Conservation (phyloP, 345 rosid genomes). For the Camelina hispida region DNA sequence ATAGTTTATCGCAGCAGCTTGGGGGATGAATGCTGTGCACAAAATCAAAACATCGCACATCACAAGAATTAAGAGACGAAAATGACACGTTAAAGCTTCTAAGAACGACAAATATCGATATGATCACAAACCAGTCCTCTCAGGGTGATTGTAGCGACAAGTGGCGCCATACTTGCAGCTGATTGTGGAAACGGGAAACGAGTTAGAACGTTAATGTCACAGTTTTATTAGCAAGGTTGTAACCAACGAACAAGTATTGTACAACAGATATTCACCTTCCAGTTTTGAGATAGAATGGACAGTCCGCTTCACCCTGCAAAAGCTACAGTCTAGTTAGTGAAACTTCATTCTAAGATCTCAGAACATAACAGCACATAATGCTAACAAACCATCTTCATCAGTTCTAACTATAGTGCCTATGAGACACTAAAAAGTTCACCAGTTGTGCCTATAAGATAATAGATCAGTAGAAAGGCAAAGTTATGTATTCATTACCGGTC, state of each 20-base stretch:
- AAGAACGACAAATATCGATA: neutral
- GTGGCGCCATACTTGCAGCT: slow-evolving; percentile 96
- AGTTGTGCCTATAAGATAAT: slow-evolving; percentile 6
- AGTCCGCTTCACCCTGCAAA: slow-evolving; percentile 86
- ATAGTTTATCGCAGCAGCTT: slow-evolving; percentile 62
- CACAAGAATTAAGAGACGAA: neutral
- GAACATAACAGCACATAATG: slow-evolving; percentile 16
- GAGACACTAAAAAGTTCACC: slow-evolving; percentile 22
- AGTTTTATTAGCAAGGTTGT: slow-evolving; percentile 10
- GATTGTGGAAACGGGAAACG: slow-evolving; percentile 38
- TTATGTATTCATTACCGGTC: slow-evolving; percentile 58
- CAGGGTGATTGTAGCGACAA: slow-evolving; percentile 98
- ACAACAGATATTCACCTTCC: slow-evolving; percentile 68
- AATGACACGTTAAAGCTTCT: neutral
- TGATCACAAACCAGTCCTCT: slow-evolving; percentile 69
- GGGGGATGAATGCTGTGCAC: slow-evolving; percentile 69
- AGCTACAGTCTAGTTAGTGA: slow-evolving; percentile 30
- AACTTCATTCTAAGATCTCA: slow-evolving; percentile 29
- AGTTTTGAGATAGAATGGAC: slow-evolving; percentile 94
- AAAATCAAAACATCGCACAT: slow-evolving; percentile 35
- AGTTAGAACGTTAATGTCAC: slow-evolving; percentile 10
- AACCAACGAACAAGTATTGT: slow-evolving; percentile 3
- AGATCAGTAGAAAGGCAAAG: slow-evolving; percentile 24
- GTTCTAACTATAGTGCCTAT: slow-evolving; percentile 14
- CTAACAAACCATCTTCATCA: slow-evolving; percentile 6